A percentile compares a stretch with the other conserved stretches of the same genome.
Conservation (phyloP, 768 basidiomycete species). For the Leccinum broughii region DNA sequence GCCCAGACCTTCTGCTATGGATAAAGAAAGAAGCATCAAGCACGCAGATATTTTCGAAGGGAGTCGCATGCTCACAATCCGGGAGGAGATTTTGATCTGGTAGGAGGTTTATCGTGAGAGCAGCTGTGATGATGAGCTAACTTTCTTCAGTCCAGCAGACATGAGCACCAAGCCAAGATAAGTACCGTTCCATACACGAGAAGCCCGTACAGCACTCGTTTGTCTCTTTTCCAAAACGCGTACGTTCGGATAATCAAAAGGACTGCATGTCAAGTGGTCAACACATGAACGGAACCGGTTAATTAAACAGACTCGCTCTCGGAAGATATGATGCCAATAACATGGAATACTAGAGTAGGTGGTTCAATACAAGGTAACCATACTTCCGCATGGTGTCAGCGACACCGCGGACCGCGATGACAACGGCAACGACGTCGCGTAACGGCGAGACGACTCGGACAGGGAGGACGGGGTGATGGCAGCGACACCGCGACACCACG, state of each 20-base stretch:
- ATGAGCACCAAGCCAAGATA: neutral
- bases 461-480: too few relatives aligned
- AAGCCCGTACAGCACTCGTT: neutral
- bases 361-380: neutral
- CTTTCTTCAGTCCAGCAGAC: neutral
- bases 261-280: neutral
- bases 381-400: too few relatives aligned
- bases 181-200: neutral
- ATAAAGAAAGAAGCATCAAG: neutral
- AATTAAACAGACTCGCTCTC: neutral
- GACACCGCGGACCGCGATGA: too few relatives aligned
- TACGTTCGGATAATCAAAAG: neutral
- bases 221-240: neutral
- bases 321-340: neutral
- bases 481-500: too few relatives aligned
- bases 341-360: neutral
- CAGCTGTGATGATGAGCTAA: neutral
- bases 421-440: too few relatives aligned
- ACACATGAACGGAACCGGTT: neutral
- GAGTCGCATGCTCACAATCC: neutral
- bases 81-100: neutral
- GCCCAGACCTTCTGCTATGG: neutral
- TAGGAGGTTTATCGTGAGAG: neutral
- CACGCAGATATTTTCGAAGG: neutral
- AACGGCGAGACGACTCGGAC: too few relatives aligned